These are phyloP conservation scores for Diaporthe sp. DNA, from an alignment of 2,329 filamentous ascomycete genomes.

Conservation along the genomic window DNA sequence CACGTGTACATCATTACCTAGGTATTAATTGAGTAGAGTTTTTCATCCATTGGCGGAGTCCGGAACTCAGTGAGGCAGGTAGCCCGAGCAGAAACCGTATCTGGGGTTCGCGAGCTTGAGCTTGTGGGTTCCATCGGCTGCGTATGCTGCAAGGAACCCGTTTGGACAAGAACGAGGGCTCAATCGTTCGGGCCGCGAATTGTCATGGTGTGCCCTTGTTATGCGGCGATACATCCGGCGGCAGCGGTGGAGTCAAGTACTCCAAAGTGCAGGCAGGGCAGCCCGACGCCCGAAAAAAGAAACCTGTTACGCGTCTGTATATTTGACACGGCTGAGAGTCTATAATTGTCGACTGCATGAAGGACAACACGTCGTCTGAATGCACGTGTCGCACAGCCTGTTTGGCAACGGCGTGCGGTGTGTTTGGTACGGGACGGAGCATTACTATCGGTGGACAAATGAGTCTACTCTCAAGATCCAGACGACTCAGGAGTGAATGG, in stretches of 20 bases:
- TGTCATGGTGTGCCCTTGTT: conserved; percentile 27
- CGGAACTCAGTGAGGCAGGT: conserved; percentile 22
- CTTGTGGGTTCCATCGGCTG: conserved; percentile 13
- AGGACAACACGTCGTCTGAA: conserved; percentile 13
- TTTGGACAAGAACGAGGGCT: not conserved
- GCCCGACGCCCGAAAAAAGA: conserved; percentile 11
- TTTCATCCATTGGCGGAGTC: conserved; percentile 1
- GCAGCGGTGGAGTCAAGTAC: conserved; percentile 11
- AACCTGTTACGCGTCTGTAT: conserved; percentile 22
- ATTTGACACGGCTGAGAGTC: conserved; percentile 17
- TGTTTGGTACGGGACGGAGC: not conserved
- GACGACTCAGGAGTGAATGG: not conserved
- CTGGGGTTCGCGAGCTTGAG: conserved; percentile 13
- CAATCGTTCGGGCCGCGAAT: conserved; percentile 29
- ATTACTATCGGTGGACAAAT: not conserved
- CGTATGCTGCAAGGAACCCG: conserved; percentile 19
- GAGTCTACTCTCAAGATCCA: not conserved
- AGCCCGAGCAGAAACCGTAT: not conserved
- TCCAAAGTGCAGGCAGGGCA: not conserved
- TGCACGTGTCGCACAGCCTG: not conserved
- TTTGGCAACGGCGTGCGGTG: not conserved
- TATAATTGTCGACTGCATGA: conserved; percentile 20
- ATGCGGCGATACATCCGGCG: conserved; percentile 6
- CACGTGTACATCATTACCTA: not conserved
- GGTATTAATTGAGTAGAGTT: conserved; percentile 1